Base-by-base conservation (phyloP, 176 grass and related monocot genomes). In the Typha latifolia region DNA sequence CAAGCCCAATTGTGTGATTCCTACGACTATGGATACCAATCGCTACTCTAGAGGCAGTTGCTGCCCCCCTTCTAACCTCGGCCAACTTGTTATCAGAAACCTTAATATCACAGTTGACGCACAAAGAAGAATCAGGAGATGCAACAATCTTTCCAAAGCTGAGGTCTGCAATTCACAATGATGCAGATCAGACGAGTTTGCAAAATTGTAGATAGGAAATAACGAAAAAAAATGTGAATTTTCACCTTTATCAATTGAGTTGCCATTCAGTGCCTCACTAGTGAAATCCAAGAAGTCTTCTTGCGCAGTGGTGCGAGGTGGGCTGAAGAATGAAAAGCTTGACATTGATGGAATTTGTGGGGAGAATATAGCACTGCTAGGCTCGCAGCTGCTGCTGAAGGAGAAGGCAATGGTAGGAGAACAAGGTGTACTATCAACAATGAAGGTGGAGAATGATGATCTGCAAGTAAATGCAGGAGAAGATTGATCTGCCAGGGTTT, bases 1-100 rank as follows among this genome's bases (percentile, higher is more conserved):
- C 72, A 4, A 85, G 76, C 0, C 85, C 94, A 0, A 99, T 90
- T 1, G 86, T 93, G 78, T 90, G 89, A 68, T 99, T 90, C 67
- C 94, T 78, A 16, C 86, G 78, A 71, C 79, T 80, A 47, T 74
- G 72, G 59, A 77, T 66, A 0, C 73, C 69, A 14, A 27, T 20
- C 32, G 34, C 29, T 24, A 48, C 29, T 31, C 69, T 73, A 0
- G 73, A 76, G 4, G 20, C 49, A 52, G 61, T 79, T 5, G 57
- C 66, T 12, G 23, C 48, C 3, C 14, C 34, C 68, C 64, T 76
- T 47, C 66, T 57, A 12, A 62, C 64, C 52, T 68, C 74, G 12
- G 52, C 64, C 4, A 9, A 7, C 23, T 61, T 53, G n/a, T 69
- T 31, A 12, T 64, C 75, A 47, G 76, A 50, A 68, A 68, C 62